Conservation (phyloP, 768 basidiomycete species). For the Rhizopogon salebrosus region DNA sequence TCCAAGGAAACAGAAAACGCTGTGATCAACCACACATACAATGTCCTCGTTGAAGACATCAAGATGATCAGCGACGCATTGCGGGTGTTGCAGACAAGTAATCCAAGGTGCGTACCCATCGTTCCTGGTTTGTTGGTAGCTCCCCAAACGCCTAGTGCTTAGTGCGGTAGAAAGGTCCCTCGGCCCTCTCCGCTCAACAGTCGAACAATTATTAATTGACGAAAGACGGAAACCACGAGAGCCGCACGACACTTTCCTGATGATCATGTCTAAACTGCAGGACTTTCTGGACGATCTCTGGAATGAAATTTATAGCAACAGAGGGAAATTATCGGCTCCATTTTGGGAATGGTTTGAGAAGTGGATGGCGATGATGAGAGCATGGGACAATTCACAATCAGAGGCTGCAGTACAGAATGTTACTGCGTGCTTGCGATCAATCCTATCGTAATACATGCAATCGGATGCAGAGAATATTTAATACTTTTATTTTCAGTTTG, state of each 20-base stretch:
- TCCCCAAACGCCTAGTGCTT: neutral
- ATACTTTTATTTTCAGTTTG: slow-evolving; percentile 30
- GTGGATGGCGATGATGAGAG: slow-evolving; percentile 1
- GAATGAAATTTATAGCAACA: neutral
- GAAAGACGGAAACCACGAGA: neutral
- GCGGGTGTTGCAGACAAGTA: neutral
- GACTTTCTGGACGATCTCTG: neutral
- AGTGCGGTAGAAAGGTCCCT: neutral
- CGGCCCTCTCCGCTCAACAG: neutral
- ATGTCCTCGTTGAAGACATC: neutral
- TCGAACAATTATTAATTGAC: neutral
- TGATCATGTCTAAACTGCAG: neutral
- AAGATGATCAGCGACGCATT: neutral
- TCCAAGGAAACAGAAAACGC: neutral
- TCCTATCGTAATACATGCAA: neutral
- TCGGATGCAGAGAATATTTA: too few species aligned
- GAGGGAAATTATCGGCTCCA: neutral
- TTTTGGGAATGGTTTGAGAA: slow-evolving; percentile 2
- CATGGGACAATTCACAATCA: neutral
- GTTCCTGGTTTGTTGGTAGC: too few species aligned
- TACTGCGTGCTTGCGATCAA: neutral
- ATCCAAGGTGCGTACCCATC: neutral
- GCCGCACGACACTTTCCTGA: neutral
- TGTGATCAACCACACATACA: neutral
- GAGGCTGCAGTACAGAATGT: neutral